Evolutionary conservation across 805 yeast genomes (phyloP).

Genomic region (Pichia thaimueangensis): DNA sequence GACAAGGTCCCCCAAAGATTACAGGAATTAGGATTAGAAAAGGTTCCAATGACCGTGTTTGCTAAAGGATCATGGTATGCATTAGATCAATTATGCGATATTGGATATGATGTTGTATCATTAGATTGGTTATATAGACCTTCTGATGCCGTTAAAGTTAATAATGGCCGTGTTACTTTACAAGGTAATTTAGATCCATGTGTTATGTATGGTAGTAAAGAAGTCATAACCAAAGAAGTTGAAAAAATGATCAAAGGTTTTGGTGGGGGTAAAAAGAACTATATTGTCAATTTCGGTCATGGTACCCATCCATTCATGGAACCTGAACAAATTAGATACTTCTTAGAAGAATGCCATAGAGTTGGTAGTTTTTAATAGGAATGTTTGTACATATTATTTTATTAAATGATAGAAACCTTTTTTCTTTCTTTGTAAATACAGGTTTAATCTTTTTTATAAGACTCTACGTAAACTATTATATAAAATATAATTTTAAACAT

Average conservation of each 20-base stretch:
- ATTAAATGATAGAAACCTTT: too few species aligned
- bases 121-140: slow-evolving; percentile 91
- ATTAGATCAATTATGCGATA: slow-evolving; percentile 69
- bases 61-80: slow-evolving; percentile 99
- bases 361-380: slow-evolving; percentile 14
- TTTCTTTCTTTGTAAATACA: too few species aligned
- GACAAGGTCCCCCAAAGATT: slow-evolving; percentile 62
- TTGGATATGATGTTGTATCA: slow-evolving; percentile 84
- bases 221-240: slow-evolving; percentile 71
- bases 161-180: slow-evolving; percentile 69
- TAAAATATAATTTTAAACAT: background rate
- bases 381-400: too few species aligned
- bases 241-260: slow-evolving; percentile 85
- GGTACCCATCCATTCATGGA: slow-evolving; percentile 98
- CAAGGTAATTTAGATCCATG: slow-evolving; percentile 98
- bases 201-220: slow-evolving; percentile 83
- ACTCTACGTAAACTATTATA: too few species aligned
- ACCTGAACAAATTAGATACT: slow-evolving; percentile 80
- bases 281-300: slow-evolving; percentile 94
- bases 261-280: slow-evolving; percentile 88
- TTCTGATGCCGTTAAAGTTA: slow-evolving; percentile 69
- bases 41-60: slow-evolving; percentile 81
- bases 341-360: slow-evolving; percentile 55
- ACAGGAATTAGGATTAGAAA: slow-evolving; percentile 65
- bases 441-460: too few species aligned